Percentiles rank a stretch among this genome's conserved stretches.
These are phyloP conservation scores for Coriaria nepalensis DNA, from an alignment of 306 rosid species.

Conservation along the genomic window DNA sequence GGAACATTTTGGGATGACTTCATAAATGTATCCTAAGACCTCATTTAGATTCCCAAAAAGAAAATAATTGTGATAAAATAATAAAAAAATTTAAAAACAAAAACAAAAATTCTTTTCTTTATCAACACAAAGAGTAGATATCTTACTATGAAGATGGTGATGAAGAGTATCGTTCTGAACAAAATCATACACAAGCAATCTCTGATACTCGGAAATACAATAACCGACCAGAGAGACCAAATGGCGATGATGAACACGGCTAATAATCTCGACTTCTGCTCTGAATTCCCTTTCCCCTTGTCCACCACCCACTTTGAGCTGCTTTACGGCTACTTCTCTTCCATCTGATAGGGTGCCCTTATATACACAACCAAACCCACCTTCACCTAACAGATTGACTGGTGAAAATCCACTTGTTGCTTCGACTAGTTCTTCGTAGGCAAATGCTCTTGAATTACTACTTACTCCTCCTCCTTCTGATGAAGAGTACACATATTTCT, in stretches of 20 bases:
- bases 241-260: constrained; percentile 96
- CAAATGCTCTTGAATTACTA: constrained; percentile 62
- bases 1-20: too few species aligned
- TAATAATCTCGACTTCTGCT: constrained; percentile 94
- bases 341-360: constrained; percentile 73
- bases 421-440: constrained; percentile 67
- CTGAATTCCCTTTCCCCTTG: constrained; percentile 98
- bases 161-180: constrained; percentile 80
- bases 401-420: constrained; percentile 72
- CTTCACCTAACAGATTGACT: constrained; percentile 77
- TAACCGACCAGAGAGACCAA: constrained; percentile 94
- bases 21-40: too few species aligned
- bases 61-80: too few species aligned
- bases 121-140: constrained; percentile 9
- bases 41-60: too few species aligned
- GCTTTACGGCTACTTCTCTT: constrained; percentile 91
- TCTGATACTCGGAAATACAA: constrained; percentile 78
- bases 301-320: constrained; percentile 78
- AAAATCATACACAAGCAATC: constrained; percentile 81
- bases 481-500: constrained; percentile 35
- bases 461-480: constrained; percentile 60
- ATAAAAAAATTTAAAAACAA: too few species aligned
- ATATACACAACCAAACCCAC: constrained; percentile 98
- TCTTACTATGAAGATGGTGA: constrained; percentile 89
- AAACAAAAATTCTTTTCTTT: too few species aligned